Conservation (phyloP, 306 rosid genomes). For the Casuarina equisetifolia region DNA sequence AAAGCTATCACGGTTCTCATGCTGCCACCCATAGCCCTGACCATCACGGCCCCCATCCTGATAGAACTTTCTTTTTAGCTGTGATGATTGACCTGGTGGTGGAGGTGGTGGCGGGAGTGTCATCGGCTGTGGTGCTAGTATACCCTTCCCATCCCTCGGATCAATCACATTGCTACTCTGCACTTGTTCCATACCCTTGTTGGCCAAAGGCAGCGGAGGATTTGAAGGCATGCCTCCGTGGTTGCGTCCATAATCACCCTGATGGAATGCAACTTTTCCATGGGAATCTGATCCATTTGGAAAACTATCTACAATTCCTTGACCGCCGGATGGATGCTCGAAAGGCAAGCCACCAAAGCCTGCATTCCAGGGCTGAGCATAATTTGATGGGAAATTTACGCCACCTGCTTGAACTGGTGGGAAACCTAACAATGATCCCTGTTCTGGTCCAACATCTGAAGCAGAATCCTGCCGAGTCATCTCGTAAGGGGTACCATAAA, state of each 20-base stretch:
- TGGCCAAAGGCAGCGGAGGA: constrained; percentile 29
- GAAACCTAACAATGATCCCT: constrained; percentile 68
- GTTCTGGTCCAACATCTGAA: constrained; percentile 63
- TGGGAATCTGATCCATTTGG: constrained; percentile 40
- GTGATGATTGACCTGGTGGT: constrained; percentile 48
- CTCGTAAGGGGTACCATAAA: constrained; percentile 71
- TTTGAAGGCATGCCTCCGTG: constrained; percentile 31
- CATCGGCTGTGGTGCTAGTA: constrained; percentile 62
- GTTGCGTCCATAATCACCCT: constrained; percentile 43
- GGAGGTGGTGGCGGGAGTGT: constrained; percentile 66
- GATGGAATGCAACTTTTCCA: constrained; percentile 43
- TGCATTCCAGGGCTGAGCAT: constrained; percentile 78
- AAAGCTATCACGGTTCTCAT: constrained; percentile 57
- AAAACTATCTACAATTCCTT: constrained; percentile 38
- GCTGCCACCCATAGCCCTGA: constrained; percentile 66
- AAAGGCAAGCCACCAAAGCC: constrained; percentile 57
- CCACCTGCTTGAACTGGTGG: constrained; percentile 61
- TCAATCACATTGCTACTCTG: constrained; percentile 58
- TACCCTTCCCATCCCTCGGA: constrained; percentile 76
- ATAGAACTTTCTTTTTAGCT: constrained; percentile 57
- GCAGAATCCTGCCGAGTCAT: constrained; percentile 68
- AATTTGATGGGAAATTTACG: constrained; percentile 52
- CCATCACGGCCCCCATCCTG: constrained; percentile 66
- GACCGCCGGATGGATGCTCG: constrained; percentile 44
- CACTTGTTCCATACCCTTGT: constrained; percentile 40